Conservation (phyloP, 192 early-diverging fungal species). For the Backusella parvicylindrica region DNA sequence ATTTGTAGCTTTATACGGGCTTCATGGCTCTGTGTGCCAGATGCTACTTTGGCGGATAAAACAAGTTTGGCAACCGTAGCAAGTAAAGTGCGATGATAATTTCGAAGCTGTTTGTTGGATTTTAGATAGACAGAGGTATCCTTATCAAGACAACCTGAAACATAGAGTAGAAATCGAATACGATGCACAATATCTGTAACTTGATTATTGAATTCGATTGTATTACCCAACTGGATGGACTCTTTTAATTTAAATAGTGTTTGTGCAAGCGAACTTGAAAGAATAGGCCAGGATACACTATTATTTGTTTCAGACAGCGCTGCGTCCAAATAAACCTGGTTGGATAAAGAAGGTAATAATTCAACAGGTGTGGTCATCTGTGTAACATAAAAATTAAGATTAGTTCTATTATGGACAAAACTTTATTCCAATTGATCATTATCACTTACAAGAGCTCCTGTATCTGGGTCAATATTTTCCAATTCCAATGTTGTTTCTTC, state of each 20-base stretch:
- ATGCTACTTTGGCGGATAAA: constrained; percentile 64
- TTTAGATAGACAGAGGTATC: constrained; percentile 50
- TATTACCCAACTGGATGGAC: constrained; percentile 20
- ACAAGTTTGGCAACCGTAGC: constrained; percentile 66
- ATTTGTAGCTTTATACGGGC: constrained; percentile 59
- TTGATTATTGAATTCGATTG: background rate
- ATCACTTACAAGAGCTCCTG: constrained; percentile 44
- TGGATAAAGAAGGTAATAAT: background rate
- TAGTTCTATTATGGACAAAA: background rate
- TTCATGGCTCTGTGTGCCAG: constrained; percentile 70
- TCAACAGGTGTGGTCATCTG: constrained; percentile 3
- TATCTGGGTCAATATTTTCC: constrained; percentile 50
- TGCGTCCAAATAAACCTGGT: background rate
- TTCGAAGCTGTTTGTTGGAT: constrained; percentile 31
- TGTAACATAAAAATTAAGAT: background rate
- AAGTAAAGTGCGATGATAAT: constrained; percentile 49
- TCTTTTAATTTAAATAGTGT: constrained; percentile 53
- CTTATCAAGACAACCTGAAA: constrained; percentile 51
- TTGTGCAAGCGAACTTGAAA: constrained; percentile 42
- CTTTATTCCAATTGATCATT: no score
- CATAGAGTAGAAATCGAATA: constrained; percentile 69
- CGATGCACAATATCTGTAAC: constrained; percentile 59
- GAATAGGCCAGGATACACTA: constrained; percentile 42
- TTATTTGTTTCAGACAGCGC: background rate
- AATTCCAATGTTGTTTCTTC: constrained; percentile 55